A percentile compares a stretch with the other conserved stretches of the same genome.
Conservation (phyloP, 2,329 filamentous ascomycete species). For the Podosphaera xanthii region DNA sequence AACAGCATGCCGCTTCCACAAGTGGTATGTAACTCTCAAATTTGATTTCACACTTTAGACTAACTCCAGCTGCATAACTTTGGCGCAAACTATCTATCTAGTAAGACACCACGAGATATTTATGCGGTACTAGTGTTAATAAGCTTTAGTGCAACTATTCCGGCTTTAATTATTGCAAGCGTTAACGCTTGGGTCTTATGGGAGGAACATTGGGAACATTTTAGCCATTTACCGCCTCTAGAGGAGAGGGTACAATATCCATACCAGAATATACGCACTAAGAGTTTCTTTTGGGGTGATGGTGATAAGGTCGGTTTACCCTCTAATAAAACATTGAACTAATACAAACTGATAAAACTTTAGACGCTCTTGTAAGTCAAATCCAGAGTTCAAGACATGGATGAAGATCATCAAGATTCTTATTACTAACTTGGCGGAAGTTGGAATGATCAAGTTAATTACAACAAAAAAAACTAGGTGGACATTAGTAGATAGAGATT, state of each 20-base stretch:
- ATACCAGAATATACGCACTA: constrained; percentile 93
- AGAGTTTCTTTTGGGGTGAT: constrained; percentile 88
- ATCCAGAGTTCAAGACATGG: neutral
- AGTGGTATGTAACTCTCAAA: constrained; percentile 39
- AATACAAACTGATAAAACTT: constrained; percentile 4
- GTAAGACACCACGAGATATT: constrained; percentile 30
- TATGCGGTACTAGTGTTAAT: neutral
- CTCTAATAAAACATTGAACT: constrained; percentile 2
- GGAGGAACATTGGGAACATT: constrained; percentile 95
- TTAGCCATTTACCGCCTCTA: constrained; percentile 59
- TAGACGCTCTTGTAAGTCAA: constrained; percentile 43
- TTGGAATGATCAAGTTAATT: constrained; percentile 93
- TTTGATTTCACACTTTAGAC: neutral
- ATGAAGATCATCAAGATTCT: neutral
- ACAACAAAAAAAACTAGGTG: constrained; percentile 42
- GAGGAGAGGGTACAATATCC: constrained; percentile 86
- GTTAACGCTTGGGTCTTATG: constrained; percentile 81
- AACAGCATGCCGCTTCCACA: constrained; percentile 69
- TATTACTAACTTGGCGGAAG: constrained; percentile 21
- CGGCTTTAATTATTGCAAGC: constrained; percentile 44
- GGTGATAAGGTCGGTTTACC: constrained; percentile 60
- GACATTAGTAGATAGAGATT: neutral
- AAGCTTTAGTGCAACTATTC: constrained; percentile 44
- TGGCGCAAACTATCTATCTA: constrained; percentile 94
- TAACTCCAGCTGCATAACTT: constrained; percentile 35